Conservation (phyloP, 2,329 filamentous ascomycete species). For the Sclerotinia minor region DNA sequence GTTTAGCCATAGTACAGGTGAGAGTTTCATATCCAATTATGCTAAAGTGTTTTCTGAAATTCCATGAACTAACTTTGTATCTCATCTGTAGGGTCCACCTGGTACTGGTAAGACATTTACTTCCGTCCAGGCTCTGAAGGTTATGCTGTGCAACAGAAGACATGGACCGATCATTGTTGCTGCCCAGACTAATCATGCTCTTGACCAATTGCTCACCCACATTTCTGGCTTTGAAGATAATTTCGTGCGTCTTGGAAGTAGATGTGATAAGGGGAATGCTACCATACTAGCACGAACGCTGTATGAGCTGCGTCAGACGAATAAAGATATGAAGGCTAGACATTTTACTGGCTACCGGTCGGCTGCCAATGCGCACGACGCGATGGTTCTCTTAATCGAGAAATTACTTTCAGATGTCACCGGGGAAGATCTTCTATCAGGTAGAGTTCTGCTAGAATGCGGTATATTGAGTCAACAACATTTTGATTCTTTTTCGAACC, state of each 20-base stretch:
- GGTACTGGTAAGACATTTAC: conserved; percentile 80
- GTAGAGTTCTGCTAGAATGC: conserved; percentile 53
- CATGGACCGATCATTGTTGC: conserved; percentile 74
- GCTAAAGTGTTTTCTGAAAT: conserved; percentile 42
- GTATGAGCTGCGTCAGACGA: conserved; percentile 55
- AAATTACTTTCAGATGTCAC: conserved; percentile 1
- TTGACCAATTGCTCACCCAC: conserved; percentile 72
- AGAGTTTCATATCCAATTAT: neutral
- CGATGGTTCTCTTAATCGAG: neutral
- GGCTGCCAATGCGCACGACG: neutral
- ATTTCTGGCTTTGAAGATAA: conserved; percentile 54
- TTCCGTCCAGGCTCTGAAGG: conserved; percentile 68
- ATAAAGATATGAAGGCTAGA: conserved; percentile 37
- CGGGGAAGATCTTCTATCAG: conserved; percentile 50
- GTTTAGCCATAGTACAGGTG: conserved; percentile 70
- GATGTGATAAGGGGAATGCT: conserved; percentile 47
- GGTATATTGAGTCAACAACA: conserved; percentile 64
- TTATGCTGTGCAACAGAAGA: conserved; percentile 61
- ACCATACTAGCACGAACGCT: conserved; percentile 67
- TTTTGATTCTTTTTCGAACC: conserved; percentile 55
- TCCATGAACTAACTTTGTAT: neutral
- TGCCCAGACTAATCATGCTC: conserved; percentile 86
- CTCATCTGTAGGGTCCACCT: conserved; percentile 59
- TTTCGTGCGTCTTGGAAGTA: conserved; percentile 58
- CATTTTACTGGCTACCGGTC: neutral